Percentiles rank a stretch among this genome's conserved stretches.
These are phyloP conservation scores for Candida piceae DNA, from an alignment of 805 yeast species.

Conservation along the genomic window DNA sequence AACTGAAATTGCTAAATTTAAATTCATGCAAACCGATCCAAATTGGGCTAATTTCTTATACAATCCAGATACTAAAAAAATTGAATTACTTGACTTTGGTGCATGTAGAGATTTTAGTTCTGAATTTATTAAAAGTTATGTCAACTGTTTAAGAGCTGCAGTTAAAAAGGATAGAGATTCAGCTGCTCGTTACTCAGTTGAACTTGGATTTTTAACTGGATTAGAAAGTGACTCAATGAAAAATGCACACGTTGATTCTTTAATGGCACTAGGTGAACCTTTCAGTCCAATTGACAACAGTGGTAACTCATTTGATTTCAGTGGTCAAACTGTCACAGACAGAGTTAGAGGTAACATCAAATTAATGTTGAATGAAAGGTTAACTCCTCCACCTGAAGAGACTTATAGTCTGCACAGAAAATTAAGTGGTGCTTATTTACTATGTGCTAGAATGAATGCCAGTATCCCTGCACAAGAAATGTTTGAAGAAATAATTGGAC, in stretches of 20 bases:
- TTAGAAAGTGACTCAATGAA: conserved; percentile 81
- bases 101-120: conserved; percentile 79
- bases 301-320: conserved; percentile 62
- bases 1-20: conserved; percentile 75
- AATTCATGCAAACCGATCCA: conserved; percentile 98
- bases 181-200: conserved; percentile 60
- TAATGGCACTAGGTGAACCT: conserved; percentile 89
- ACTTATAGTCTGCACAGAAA: conserved; percentile 95
- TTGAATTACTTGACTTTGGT: conserved; percentile 91
- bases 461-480: conserved; percentile 74
- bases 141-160: conserved; percentile 69
- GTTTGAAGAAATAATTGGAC: conserved; percentile 71
- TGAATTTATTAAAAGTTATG: conserved; percentile 65
- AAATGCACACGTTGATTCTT: conserved; percentile 89
- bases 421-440: conserved; percentile 85
- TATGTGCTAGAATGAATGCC: conserved; percentile 84
- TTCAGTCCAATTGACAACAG: conserved; percentile 51
- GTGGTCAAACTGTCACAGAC: conserved; percentile 86
- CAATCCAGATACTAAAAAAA: conserved; percentile 61
- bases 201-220: conserved; percentile 88
- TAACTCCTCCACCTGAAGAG: conserved; percentile 97
- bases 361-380: conserved; percentile 83
- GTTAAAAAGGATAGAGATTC: conserved; percentile 58
- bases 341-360: conserved; percentile 85
- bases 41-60: conserved; percentile 97